Evolutionary conservation across 73 alveolate genomes (phyloP).

Genomic region (Blepharisma japonicum): DNA sequence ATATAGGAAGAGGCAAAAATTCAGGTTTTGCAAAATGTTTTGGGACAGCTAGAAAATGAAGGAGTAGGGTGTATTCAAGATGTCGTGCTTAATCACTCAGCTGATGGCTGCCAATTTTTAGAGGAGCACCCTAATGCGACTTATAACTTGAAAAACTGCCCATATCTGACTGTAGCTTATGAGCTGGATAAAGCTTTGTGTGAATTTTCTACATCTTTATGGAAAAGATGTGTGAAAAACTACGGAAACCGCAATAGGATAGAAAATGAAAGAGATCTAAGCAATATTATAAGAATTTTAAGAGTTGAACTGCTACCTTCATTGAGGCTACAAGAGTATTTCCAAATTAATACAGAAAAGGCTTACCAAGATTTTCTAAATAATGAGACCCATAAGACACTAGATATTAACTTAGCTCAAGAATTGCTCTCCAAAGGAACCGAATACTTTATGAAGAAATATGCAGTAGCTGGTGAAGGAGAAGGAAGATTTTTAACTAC

Average conservation of each 20-base stretch:
- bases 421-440: background rate
- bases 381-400: background rate
- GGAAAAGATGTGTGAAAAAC: slow-evolving; percentile 51
- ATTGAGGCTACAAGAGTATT: slow-evolving; percentile 50
- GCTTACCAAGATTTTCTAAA: background rate
- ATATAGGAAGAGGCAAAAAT: slow-evolving; percentile 31
- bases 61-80: slow-evolving; percentile 62
- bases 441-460: slow-evolving; percentile 9
- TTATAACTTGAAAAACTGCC: slow-evolving; percentile 74
- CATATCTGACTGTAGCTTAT: slow-evolving; percentile 71
- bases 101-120: slow-evolving; percentile 71
- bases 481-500: background rate
- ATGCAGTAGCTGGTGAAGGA: slow-evolving; percentile 30
- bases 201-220: slow-evolving; percentile 58
- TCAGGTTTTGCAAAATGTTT: slow-evolving; percentile 16
- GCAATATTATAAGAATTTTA: slow-evolving; percentile 47
- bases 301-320: slow-evolving; percentile 30
- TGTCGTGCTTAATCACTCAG: slow-evolving; percentile 87
- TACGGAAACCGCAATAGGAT: slow-evolving; percentile 64
- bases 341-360: slow-evolving; percentile 36
- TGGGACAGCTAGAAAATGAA: slow-evolving; percentile 29
- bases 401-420: background rate
- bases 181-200: slow-evolving; percentile 63
- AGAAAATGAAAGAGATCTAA: slow-evolving; percentile 64
- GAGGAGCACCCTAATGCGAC: slow-evolving; percentile 78